Base-by-base conservation (phyloP, 345 rosid species). In the Sisymbrium altissimum region DNA sequence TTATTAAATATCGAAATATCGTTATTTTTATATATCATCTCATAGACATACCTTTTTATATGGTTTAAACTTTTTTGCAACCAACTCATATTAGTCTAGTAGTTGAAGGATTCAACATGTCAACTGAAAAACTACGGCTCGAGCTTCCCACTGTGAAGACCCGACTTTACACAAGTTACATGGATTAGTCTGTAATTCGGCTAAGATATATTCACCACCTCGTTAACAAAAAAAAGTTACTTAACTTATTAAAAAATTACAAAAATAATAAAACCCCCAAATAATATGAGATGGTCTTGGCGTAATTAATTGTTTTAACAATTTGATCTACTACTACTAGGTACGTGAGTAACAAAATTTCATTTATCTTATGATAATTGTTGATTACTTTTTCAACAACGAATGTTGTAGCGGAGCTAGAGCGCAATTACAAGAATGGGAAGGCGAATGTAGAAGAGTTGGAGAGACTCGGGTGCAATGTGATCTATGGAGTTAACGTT, bases 401-500 rank as follows among this genome's bases (percentile, higher is more conserved):
- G 35, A 57, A 45, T 10, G 9, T 32, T 32, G 52, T 33, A 78
- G 74, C 9, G 45, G 78, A 62, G 66, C 49, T 82, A 32, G 48
- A 41, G 10, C 6, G 15, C 0, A 80, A 74, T 13, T 64, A 48
- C 66, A 62, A 49, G 7, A 27, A 40, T 45, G 82, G 78, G 6
- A 45, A n/a, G 33, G 25, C n/a, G 3, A 81, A 84, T 9, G 30
- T 79, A 11, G 44, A 35, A 40, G 65, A 64, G 49, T 45, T 82
- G 36, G 68, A 43, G 53, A 68, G 40, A 3, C 53, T 53, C 1
- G 82, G 80, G 19, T 84, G 85, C 73, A 63, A 30, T 6, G 55
- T 79, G 38, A 10, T 80, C 5, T 73, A 64, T 59, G 78, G 56
- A 18, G 75, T 84, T 61, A 73, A 84, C 64, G 76, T 70, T 7